phyloP scores from a whole-genome alignment of 352 stramenopile genomes.

The Phytophthora pistaciae region DNA sequence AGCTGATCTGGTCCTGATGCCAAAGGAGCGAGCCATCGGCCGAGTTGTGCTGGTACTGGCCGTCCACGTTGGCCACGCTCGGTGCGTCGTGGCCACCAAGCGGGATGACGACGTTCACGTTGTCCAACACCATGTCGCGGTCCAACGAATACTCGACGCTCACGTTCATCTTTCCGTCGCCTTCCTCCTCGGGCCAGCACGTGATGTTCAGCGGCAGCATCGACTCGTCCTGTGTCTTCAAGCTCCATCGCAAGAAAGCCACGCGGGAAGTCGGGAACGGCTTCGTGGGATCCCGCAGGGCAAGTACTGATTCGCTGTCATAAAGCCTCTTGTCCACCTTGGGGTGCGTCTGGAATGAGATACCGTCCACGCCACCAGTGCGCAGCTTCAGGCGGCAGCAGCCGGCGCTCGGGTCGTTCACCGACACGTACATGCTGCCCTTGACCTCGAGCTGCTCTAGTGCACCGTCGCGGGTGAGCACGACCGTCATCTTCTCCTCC shows the following conservation, averaged over 20 bases:
- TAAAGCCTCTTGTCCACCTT: conserved; percentile 92
- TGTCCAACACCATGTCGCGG: conserved; percentile 89
- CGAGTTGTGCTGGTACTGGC: conserved; percentile 90
- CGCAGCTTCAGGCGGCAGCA: conserved; percentile 81
- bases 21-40: conserved; percentile 74
- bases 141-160: conserved; percentile 91
- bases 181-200: conserved; percentile 90
- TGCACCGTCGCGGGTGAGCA: conserved; percentile 82
- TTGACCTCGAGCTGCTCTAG: conserved; percentile 90
- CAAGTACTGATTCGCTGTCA: conserved; percentile 82
- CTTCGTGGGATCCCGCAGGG: conserved; percentile 84
- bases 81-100: conserved; percentile 77
- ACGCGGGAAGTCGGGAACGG: conserved; percentile 85
- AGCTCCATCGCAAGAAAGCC: conserved; percentile 84
- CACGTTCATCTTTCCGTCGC: conserved; percentile 88
- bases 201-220: conserved; percentile 89
- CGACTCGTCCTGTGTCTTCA: conserved; percentile 90
- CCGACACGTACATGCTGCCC: conserved; percentile 85
- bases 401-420: conserved; percentile 79
- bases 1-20: conserved; percentile 85
- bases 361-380: conserved; percentile 69
- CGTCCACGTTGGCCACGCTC: conserved; percentile 80
- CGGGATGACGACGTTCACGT: conserved; percentile 88
- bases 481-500: conserved; percentile 89
- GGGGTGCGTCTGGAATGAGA: conserved; percentile 88